phyloP scores from a whole-genome alignment of 2,329 filamentous ascomycete genomes.

The Thielaviopsis musarum region DNA sequence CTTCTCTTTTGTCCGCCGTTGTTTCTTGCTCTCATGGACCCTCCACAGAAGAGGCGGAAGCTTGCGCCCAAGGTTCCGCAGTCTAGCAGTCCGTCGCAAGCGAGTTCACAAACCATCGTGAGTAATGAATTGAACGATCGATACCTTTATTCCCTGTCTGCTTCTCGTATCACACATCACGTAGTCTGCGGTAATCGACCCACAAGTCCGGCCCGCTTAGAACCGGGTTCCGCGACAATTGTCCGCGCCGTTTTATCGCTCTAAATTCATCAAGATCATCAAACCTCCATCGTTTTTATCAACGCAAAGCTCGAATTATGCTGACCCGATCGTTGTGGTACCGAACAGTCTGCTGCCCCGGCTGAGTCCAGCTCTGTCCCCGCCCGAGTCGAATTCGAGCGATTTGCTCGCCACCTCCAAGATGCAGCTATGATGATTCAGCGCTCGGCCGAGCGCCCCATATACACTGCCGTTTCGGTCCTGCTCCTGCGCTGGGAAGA shows the following conservation, averaged over 20 bases:
- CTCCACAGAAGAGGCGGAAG: constrained; percentile 27
- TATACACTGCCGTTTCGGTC: constrained; percentile 42
- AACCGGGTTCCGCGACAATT: neutral
- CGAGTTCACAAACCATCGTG: constrained; percentile 8
- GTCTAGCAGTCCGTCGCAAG: constrained; percentile 8
- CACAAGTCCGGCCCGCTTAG: neutral
- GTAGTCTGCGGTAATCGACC: neutral
- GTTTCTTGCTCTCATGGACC: constrained; percentile 22
- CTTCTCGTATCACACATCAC: neutral
- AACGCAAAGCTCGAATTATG: neutral
- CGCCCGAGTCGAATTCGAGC: constrained; percentile 43
- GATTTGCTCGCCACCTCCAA: constrained; percentile 49
- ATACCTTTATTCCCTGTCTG: neutral
- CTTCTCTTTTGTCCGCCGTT: neutral
- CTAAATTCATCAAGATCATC: neutral
- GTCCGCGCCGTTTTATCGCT: neutral
- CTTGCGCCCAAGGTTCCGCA: constrained; percentile 23
- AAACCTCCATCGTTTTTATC: neutral
- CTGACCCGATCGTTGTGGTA: neutral
- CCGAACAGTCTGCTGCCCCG: constrained; percentile 1
- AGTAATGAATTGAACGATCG: constrained; percentile 1
- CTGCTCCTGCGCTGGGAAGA: constrained; percentile 47
- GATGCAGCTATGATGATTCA: constrained; percentile 53
- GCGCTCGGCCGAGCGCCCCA: constrained; percentile 40
- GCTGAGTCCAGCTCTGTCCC: constrained; percentile 9